Base-by-base conservation (phyloP, 257 asterid genomes). In the Lantana camara region DNA sequence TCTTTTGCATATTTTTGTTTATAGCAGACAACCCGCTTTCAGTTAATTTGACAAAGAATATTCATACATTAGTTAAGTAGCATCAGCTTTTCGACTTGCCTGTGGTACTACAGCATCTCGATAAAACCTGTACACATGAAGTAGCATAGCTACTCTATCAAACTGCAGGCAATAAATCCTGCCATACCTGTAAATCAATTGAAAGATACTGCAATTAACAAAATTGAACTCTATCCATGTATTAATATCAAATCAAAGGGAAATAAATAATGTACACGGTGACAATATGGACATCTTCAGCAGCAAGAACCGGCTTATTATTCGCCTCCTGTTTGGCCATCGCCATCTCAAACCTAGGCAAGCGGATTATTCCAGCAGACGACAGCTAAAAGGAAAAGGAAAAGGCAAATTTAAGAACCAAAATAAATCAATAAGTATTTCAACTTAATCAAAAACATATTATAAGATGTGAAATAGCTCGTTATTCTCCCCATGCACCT, bases 151-250 rank as follows among this genome's bases (percentile, higher is more conserved):
- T 66, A 85, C 84, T 78, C 88, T 85, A 77, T 93, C 97, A 60
- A 90, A 77, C 79, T 93, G 99, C 77, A 93, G 80, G 85, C 99
- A 93, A 75, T 90, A 93, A 78, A 93, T 88, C 83, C 99, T 85
- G 72, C 97, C 97, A 69, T 93, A 93, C 75, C 97, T 93, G 95
- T 51, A 66, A 70, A 71, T 58, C 56, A 55, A 64, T 35, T 35
- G 68, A 71, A 70, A 69, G 52, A 63, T 49, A 74, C 60, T 57
- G 52, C 48, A 49, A 70, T 57, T 30, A 2, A 42, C 72, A 62
- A 61, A n/a, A 56, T 76, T 46, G 47, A 75, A 59, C 29, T 50
- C 57, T 9, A 54, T 45, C 49, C 27, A 66, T 24, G 16, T 34
- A 53, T 48, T 30, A 66, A 53, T 34, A 16, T 46, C 7, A 24